phyloP scores from a whole-genome alignment of 2,329 filamentous ascomycete species.

The Ophiostoma piceae region DNA sequence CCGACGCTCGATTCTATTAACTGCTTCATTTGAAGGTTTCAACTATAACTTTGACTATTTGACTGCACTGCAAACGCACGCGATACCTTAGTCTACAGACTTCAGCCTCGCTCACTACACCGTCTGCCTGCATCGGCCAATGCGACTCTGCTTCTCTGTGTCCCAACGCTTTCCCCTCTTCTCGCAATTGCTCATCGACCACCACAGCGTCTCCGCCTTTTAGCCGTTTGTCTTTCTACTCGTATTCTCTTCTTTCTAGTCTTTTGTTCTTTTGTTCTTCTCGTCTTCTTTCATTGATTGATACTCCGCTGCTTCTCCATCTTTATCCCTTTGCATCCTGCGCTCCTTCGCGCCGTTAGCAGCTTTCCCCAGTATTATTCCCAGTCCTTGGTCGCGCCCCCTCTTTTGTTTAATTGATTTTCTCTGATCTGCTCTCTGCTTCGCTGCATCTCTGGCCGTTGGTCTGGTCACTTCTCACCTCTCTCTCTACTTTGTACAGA shows the following conservation, averaged over 20 bases:
- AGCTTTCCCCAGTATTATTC: constrained; percentile 1
- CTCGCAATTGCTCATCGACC: not conserved
- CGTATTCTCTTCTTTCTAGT: not conserved
- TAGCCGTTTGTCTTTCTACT: not conserved
- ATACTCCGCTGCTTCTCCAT: not conserved
- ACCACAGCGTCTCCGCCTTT: not conserved
- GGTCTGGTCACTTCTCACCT: too few relatives aligned
- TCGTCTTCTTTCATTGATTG: not conserved
- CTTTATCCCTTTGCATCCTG: not conserved
- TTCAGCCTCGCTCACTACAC: not conserved
- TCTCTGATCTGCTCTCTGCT: not conserved
- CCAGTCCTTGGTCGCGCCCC: not conserved
- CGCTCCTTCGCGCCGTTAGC: constrained; percentile 5
- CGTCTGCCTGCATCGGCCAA: not conserved
- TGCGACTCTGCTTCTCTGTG: not conserved
- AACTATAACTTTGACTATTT: too few relatives aligned
- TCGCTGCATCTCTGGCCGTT: too few relatives aligned
- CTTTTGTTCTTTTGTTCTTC: not conserved
- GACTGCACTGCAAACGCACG: not conserved
- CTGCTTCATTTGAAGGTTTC: not conserved
- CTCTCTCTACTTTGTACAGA: too few relatives aligned
- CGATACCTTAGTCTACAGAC: not conserved
- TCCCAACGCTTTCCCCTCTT: not conserved
- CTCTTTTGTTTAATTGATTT: not conserved
- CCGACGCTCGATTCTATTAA: not conserved